Percentiles rank a stretch among this genome's conserved stretches.
Conservation (phyloP, 805 yeast genomes). For the Vanderwaltozyma verrucispora region DNA sequence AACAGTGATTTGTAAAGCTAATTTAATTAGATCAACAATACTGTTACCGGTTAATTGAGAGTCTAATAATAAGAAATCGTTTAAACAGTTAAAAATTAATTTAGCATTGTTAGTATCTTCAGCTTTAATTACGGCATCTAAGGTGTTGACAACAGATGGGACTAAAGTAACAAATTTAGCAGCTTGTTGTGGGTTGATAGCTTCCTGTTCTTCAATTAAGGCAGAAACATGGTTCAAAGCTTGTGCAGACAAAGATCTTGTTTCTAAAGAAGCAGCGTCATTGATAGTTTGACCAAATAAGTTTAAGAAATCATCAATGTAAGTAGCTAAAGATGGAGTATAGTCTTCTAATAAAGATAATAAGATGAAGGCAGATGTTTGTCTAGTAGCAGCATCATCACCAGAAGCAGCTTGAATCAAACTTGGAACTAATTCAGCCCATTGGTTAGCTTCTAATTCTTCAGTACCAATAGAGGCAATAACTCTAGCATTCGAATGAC, state of each 20-base stretch:
- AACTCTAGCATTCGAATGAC: conserved; percentile 86
- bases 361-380: conserved; percentile 73
- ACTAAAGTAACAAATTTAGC: conserved; percentile 51
- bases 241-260: conserved; percentile 73
- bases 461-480: conserved; percentile 74
- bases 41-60: conserved; percentile 69
- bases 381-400: conserved; percentile 47
- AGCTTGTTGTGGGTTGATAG: conserved; percentile 37
- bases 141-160: conserved; percentile 72
- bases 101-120: conserved; percentile 66
- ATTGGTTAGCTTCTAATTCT: conserved; percentile 57
- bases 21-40: conserved; percentile 54
- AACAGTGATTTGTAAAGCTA: conserved; percentile 66
- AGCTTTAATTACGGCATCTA: conserved; percentile 59
- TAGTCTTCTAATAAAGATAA: conserved; percentile 67
- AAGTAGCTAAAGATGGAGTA: conserved; percentile 46
- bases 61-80: conserved; percentile 67
- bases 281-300: conserved; percentile 63
- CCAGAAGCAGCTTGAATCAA: conserved; percentile 60
- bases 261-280: conserved; percentile 51
- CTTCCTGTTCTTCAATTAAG: conserved; percentile 51
- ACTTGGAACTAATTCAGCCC: conserved; percentile 70
- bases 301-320: conserved; percentile 56
- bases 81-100: conserved; percentile 75
- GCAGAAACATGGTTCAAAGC: conserved; percentile 62